Evolutionary conservation across 1,284 basidiomycete species (phyloP), one percentile per base, ranked within the genome.

Genomic region (Erythrobasidium hasegawianum): DNA sequence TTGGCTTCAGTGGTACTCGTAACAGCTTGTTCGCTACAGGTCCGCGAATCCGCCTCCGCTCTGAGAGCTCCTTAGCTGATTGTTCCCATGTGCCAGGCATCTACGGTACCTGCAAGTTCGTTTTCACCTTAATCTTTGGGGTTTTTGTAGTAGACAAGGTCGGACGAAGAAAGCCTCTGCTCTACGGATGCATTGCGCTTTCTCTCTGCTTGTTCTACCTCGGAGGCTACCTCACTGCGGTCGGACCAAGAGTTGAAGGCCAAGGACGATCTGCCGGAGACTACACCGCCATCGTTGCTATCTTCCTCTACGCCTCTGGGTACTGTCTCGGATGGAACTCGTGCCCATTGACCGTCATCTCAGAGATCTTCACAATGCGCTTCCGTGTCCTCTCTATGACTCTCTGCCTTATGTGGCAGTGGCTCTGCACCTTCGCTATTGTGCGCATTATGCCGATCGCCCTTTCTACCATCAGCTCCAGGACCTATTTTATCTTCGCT

Each of bases 41-140:
- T 33, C 5, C 33, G 33, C 33, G 33, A 33, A n/a, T n/a, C n/a
- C n/a, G n/a, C n/a, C n/a, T n/a, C n/a, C n/a, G n/a, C n/a, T n/a
- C n/a, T n/a, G n/a, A 53, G 59, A 43, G 41, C 14, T 14, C n/a
- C 41, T 43, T 43, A n/a, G 14, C 41, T 43, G 14, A 14, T 14
- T 43, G 14, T 14, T 43, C 41, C 14, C 41, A 43, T n/a, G n/a
- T 14, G 14, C 41, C 33, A n/a, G 75, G 76, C 43, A 73, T 78
- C 54, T 75, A 76, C 62, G 76, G 76, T 13, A 75, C 74, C 22
- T 68, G 69, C 68, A 77, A 75, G 68, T 75, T 74, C 52, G 67
- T 76, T 43, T 72, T 69, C 1, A 77, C 75, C 33, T 61, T 65
- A 27, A 66, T 77, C 55, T 74, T 72, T 59, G 71, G 71, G 20